These are phyloP conservation scores for Magnaporthiopsis poae DNA, from an alignment of 2,329 filamentous ascomycete species.

Conservation along the genomic window DNA sequence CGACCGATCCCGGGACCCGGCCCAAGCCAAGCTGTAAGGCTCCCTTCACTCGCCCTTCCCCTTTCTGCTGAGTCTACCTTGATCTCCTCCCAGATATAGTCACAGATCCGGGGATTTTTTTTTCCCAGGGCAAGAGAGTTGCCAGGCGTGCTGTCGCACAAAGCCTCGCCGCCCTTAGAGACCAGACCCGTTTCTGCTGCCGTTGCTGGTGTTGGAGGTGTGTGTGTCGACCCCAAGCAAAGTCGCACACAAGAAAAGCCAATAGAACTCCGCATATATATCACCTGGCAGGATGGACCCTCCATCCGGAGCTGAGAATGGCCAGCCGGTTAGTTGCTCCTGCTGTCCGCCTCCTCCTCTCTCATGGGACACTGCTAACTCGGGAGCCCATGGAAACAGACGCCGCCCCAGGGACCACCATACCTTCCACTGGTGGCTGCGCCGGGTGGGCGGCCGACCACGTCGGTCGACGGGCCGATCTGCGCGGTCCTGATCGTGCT, in stretches of 20 bases:
- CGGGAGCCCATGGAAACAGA: background rate
- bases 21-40: background rate
- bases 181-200: background rate
- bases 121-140: background rate
- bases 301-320: background rate
- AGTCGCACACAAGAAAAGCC: too few species aligned
- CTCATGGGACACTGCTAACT: background rate
- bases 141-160: background rate
- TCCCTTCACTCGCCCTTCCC: background rate
- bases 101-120: background rate
- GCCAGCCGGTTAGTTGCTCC: background rate
- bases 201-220: background rate
- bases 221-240: too few species aligned
- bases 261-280: background rate
- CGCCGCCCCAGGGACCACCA: conserved; percentile 22
- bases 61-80: background rate
- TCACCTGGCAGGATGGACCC: background rate
- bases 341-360: background rate
- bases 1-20: background rate
- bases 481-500: conserved; percentile 51
- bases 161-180: background rate
- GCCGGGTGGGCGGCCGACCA: conserved; percentile 49
- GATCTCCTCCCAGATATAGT: background rate
- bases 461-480: conserved; percentile 53
- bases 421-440: conserved; percentile 34